Base-by-base conservation (phyloP, 495 filamentous ascomycete genomes). In the Xylaria scruposa region DNA sequence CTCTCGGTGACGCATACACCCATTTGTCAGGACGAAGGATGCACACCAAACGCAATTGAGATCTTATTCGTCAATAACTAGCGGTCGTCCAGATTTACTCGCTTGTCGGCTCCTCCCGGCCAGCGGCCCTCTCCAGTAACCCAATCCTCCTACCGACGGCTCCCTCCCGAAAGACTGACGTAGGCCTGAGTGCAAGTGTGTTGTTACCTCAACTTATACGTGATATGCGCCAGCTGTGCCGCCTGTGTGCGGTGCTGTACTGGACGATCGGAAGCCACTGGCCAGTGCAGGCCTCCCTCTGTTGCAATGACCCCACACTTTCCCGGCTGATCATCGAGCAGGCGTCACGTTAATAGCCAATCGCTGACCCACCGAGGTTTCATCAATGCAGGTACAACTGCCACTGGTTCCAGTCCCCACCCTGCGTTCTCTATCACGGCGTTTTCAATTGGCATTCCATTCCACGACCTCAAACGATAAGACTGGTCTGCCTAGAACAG, bases 341-440 rank as follows among this genome's bases (percentile, higher is more conserved):
- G 60, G 21, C 60, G 38, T 29, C 36, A 29, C 38, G 21, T 44
- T 31, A 17, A 17, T 47, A 67, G 49, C 65, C 65, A 67, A 67
- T 67, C n/a, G 36, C 29, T 24, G 36, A 33, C 26, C 65, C 26
- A 42, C 29, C 24, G 21, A 0, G 49, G 69, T 65, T 64, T 65
- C 69, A 62, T 47, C 61, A 42, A 71, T 71, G 69, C 69, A 71
- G 69, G 69, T 71, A 71, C 69, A 63, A 31, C 54, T 44, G 56
- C 29, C 67, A 44, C 24, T 61, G 36, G 29, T 29, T 53, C 51
- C 38, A 31, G 24, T 36, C 17, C 40, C 42, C 33, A 38, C 26
- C 17, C 42, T 29, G 19, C 29, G 7, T 29, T 36, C 21, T 60
- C 9, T 7, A 31, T 13, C 4, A 33, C 21, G 58, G 58, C 58